Evolutionary conservation across 2,329 filamentous ascomycete species (phyloP).

Genomic region (Penicillium italicum): DNA sequence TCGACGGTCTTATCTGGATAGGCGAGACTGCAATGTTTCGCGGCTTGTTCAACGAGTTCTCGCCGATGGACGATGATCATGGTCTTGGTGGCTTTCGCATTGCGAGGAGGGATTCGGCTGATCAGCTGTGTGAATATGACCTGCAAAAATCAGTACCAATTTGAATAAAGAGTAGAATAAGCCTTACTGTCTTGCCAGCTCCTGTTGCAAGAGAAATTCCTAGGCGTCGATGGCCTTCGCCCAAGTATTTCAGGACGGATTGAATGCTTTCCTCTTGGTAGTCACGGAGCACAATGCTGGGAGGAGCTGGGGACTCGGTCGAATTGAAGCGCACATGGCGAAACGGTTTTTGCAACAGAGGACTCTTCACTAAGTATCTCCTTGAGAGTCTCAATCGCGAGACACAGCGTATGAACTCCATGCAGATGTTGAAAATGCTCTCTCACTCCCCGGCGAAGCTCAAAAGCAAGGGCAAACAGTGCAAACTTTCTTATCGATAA

Average conservation of each 20-base stretch:
- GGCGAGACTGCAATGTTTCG: constrained; percentile 71
- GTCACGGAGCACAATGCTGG: constrained; percentile 62
- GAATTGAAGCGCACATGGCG: constrained; percentile 21
- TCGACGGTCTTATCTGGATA: constrained; percentile 81
- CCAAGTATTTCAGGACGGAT: constrained; percentile 67
- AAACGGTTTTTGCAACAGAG: constrained; percentile 30
- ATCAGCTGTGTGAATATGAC: constrained; percentile 97
- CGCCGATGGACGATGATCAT: constrained; percentile 88
- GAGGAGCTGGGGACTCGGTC: constrained; percentile 16
- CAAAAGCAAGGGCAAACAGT: constrained; percentile 31
- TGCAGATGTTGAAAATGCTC: constrained; percentile 13
- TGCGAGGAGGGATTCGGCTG: constrained; percentile 62
- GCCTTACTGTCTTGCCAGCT: constrained; percentile 74
- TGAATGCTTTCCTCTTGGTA: constrained; percentile 93
- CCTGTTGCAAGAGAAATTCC: constrained; percentile 86
- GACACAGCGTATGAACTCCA: constrained; percentile 32
- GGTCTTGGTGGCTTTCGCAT: constrained; percentile 64
- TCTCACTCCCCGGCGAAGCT: not conserved
- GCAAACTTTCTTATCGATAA: constrained; percentile 37
- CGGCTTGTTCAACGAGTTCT: constrained; percentile 92
- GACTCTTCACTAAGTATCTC: constrained; percentile 12
- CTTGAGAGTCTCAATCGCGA: constrained; percentile 16
- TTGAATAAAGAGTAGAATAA: not conserved
- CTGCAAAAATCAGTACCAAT: constrained; percentile 41
- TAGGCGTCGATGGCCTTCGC: constrained; percentile 70